These are phyloP conservation scores for Cinchona pubescens DNA, from an alignment of 257 asterid species.

Conservation along the genomic window DNA sequence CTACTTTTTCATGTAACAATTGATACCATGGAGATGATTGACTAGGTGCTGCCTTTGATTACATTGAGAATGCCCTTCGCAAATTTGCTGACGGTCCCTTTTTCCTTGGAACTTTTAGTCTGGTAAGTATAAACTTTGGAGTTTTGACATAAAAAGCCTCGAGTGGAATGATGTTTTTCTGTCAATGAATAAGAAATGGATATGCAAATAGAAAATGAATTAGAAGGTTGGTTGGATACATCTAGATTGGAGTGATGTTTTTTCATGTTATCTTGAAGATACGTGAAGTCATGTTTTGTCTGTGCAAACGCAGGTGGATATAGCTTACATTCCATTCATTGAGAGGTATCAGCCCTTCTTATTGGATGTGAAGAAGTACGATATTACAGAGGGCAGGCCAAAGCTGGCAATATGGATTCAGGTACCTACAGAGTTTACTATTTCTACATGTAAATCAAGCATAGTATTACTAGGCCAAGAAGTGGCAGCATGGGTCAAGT, in stretches of 20 bases:
- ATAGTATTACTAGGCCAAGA: constrained; percentile 33
- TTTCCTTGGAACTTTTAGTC: constrained; percentile 77
- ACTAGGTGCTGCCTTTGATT: constrained; percentile 57
- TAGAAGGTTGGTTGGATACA: not conserved
- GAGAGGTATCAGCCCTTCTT: constrained; percentile 63
- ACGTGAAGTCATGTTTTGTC: not conserved
- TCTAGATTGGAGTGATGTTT: constrained; percentile 21
- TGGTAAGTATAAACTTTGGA: constrained; percentile 55
- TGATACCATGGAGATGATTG: constrained; percentile 16
- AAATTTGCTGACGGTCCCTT: constrained; percentile 70
- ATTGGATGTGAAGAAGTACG: constrained; percentile 53
- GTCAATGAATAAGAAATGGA: not conserved
- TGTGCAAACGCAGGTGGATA: constrained; percentile 57
- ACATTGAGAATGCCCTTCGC: constrained; percentile 64
- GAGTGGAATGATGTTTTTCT: constrained; percentile 26
- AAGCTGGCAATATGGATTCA: constrained; percentile 65
- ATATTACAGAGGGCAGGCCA: constrained; percentile 57
- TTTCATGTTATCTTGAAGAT: not conserved
- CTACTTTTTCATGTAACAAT: not conserved
- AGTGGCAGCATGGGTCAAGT: constrained; percentile 37
- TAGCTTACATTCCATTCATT: constrained; percentile 70
- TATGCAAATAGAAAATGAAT: constrained; percentile 12
- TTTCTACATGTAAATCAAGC: not conserved
- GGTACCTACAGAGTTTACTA: constrained; percentile 37
- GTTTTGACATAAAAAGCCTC: constrained; percentile 35